Conservation (phyloP, 2,329 filamentous ascomycete species). For the Penicillium sp. region DNA sequence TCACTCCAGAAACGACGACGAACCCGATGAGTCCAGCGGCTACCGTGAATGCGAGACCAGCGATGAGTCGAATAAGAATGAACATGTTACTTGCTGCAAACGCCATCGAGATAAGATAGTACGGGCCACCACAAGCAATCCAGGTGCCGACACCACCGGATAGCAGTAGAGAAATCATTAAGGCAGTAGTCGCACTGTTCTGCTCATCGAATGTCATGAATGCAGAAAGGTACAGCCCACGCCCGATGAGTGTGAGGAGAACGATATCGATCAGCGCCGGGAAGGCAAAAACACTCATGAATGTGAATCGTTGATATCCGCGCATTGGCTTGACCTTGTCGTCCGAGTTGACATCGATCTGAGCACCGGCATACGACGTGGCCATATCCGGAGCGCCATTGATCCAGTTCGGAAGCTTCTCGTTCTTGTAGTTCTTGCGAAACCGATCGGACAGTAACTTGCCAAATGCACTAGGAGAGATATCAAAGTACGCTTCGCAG, state of each 20-base stretch:
- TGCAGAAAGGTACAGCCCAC: slow-evolving; percentile 65
- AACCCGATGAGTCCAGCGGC: slow-evolving; percentile 61
- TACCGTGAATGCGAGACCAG: slow-evolving; percentile 56
- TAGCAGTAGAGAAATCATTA: slow-evolving; percentile 64
- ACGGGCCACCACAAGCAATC: slow-evolving; percentile 67
- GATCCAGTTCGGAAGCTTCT: slow-evolving; percentile 56
- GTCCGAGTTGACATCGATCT: slow-evolving; percentile 58
- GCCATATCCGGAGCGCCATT: slow-evolving; percentile 56
- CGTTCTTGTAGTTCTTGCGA: slow-evolving; percentile 50
- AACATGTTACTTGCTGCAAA: slow-evolving; percentile 62
- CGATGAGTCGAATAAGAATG: slow-evolving; percentile 57
- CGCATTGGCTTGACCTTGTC: slow-evolving; percentile 51
- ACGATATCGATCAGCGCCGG: slow-evolving; percentile 67
- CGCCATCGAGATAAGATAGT: slow-evolving; percentile 64
- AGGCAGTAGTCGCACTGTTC: slow-evolving; percentile 60
- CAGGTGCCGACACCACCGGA: slow-evolving; percentile 67
- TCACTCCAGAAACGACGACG: slow-evolving; percentile 53
- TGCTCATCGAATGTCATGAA: slow-evolving; percentile 58
- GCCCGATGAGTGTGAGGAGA: slow-evolving; percentile 62
- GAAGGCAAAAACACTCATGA: slow-evolving; percentile 66
- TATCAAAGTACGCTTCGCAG: slow-evolving; percentile 67
- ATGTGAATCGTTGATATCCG: slow-evolving; percentile 58
- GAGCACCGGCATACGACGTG: slow-evolving; percentile 57
- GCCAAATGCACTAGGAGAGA: slow-evolving; percentile 56
- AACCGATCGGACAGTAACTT: slow-evolving; percentile 49